A percentile compares a stretch with the other conserved stretches of the same genome.
Conservation (phyloP, 2,329 filamentous ascomycete species). For the Aspergillus clavatus region DNA sequence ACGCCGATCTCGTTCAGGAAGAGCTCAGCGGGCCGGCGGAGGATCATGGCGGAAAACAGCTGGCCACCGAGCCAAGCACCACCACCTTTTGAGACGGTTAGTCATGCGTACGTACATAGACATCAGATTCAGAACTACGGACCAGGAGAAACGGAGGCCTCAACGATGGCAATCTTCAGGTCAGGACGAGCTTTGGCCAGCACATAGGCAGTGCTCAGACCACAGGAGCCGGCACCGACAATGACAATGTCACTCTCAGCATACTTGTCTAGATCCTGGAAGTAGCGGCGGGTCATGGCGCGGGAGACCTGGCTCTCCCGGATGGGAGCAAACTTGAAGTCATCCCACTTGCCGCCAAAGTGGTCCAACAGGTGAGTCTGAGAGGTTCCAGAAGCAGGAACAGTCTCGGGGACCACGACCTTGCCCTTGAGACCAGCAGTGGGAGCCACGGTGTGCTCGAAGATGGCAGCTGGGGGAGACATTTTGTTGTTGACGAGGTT, state of each 20-base stretch:
- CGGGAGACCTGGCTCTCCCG: conserved; percentile 88
- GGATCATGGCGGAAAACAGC: conserved; percentile 91
- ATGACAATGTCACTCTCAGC: conserved; percentile 94
- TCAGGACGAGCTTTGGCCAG: conserved; percentile 80
- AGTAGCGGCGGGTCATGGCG: conserved; percentile 92
- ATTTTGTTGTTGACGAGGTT: conserved; percentile 55
- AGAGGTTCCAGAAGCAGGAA: conserved; percentile 33
- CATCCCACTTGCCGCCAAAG: conserved; percentile 72
- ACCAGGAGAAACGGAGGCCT: conserved; percentile 76
- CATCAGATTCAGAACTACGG: conserved; percentile 9
- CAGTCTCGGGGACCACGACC: conserved; percentile 42
- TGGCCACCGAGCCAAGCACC: conserved; percentile 92
- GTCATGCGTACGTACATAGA: not conserved
- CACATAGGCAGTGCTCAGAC: conserved; percentile 77
- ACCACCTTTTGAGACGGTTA: conserved; percentile 53
- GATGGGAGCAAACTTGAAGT: conserved; percentile 78
- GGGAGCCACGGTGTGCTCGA: conserved; percentile 43
- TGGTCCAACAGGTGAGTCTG: conserved; percentile 56
- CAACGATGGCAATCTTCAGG: conserved; percentile 85
- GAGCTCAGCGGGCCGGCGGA: conserved; percentile 84
- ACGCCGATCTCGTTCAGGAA: conserved; percentile 79
- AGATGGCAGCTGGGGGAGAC: conserved; percentile 72
- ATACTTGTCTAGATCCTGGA: conserved; percentile 79
- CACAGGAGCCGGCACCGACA: conserved; percentile 83
- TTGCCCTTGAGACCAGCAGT: conserved; percentile 38